A percentile compares a stretch with the other conserved stretches of the same genome.
These are phyloP conservation scores for Penicillium sp. DNA, from an alignment of 2,329 filamentous ascomycete genomes.

Conservation along the genomic window DNA sequence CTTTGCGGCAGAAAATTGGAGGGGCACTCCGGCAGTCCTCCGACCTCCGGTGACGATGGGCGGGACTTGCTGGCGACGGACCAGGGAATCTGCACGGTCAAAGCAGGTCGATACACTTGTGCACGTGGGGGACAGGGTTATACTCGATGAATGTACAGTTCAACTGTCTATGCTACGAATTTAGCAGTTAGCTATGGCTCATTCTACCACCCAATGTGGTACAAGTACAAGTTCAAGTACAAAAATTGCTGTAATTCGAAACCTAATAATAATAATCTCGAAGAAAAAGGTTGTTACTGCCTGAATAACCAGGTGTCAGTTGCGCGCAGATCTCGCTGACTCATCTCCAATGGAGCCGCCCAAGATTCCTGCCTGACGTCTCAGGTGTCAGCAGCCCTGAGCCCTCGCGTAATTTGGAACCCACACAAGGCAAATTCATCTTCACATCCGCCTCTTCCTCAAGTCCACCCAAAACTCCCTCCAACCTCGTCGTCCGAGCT, in stretches of 20 bases:
- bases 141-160: not conserved
- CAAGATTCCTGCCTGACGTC: slow-evolving; percentile 18
- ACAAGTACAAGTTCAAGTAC: not conserved
- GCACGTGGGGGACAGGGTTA: slow-evolving; percentile 3
- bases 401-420: slow-evolving; percentile 37
- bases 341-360: not conserved
- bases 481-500: slow-evolving; percentile 32
- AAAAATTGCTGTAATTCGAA: not conserved
- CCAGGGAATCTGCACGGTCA: not conserved
- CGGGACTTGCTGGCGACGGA: slow-evolving; percentile 7
- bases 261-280: no score
- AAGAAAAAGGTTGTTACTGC: not conserved
- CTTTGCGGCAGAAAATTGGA: slow-evolving; percentile 27
- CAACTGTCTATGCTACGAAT: not conserved
- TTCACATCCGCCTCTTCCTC: slow-evolving; percentile 29
- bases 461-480: slow-evolving; percentile 30
- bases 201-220: not conserved
- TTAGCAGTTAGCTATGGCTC: not conserved
- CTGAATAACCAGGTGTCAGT: slow-evolving; percentile 10
- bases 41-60: slow-evolving; percentile 3
- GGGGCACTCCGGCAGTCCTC: slow-evolving; percentile 18
- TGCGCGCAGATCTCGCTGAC: slow-evolving; percentile 14
- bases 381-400: slow-evolving; percentile 36
- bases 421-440: slow-evolving; percentile 40
- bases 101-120: not conserved